Base-by-base conservation (phyloP, 768 basidiomycete species). In the Russula olivacea region DNA sequence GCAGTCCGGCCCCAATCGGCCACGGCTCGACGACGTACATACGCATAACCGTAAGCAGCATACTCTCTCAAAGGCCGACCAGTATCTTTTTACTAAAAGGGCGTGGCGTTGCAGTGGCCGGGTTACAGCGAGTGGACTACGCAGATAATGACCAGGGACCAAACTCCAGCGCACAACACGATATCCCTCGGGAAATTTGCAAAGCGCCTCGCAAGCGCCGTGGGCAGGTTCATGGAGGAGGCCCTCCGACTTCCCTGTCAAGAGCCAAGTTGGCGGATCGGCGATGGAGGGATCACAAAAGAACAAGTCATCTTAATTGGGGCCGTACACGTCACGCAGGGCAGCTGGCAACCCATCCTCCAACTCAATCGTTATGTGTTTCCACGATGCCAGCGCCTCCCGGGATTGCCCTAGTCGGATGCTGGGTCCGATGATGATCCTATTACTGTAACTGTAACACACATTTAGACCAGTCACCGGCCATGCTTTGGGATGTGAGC, bases 291-390 rank as follows among this genome's bases (percentile, higher is more conserved):
- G 6, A 55, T 63, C 45, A 50, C 51, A 12, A 63, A 15, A 9
- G 45, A 55, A 4, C 47, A 55, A 1, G 53, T 63, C 21, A 53
- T 48, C 4, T 21, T 63, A 2, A 34, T 63, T 2, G 62, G 62
- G 4, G 21, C 23, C 14, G 47, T 63, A 2, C 62, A 63, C 1
- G 62, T 63, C 53, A 60, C 63, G 0, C 63, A 60, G 32, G 63
- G 63, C 14, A 64, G 63, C 10, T 64, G 63, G 63, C 63, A 64
- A 4, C 63, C 63, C 15, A 64, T 64, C 2, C 63, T 64, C 8
- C 63, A 64, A 8, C 54, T 64, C 6, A 55, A 51, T 8, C 57
- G 58, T n/a, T 63, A 54, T 30, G 43, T 63, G 7, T 11, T 63
- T 2, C 43, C 25, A 8, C 47, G 52, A 40, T 25, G 7, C 38